These are phyloP conservation scores for Aspergillus pseudoterreus DNA, from an alignment of 2,329 filamentous ascomycete genomes.

Conservation along the genomic window DNA sequence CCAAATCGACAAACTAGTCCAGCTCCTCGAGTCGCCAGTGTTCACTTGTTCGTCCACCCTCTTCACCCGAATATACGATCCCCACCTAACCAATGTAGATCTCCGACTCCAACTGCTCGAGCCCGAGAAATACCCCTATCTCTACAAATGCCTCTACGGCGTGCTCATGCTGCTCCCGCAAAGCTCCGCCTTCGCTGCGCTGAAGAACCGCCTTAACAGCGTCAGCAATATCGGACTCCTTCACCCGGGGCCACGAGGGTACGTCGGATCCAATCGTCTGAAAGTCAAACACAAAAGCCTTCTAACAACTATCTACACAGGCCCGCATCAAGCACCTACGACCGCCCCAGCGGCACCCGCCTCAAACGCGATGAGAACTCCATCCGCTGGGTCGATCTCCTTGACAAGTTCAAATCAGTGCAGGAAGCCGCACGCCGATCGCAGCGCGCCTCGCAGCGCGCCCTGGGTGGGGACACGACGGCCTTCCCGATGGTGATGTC, in stretches of 20 bases:
- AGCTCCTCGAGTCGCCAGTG: slow-evolving; percentile 92
- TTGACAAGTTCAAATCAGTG: slow-evolving; percentile 90
- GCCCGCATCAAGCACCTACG: slow-evolving; percentile 51
- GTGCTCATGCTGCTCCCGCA: slow-evolving; percentile 97
- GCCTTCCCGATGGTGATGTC: slow-evolving; percentile 32
- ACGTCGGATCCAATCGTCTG: slow-evolving; percentile 41
- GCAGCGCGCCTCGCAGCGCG: slow-evolving; percentile 51
- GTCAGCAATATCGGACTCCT: slow-evolving; percentile 96
- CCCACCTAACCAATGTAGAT: slow-evolving; percentile 52
- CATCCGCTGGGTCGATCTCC: slow-evolving; percentile 86
- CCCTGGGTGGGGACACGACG: slow-evolving; percentile 52
- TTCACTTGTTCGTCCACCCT: slow-evolving; percentile 76
- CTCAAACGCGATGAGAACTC: slow-evolving; percentile 79
- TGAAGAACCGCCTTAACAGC: slow-evolving; percentile 95
- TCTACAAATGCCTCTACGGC: slow-evolving; percentile 97
- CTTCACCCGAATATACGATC: slow-evolving; percentile 4
- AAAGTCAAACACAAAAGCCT: slow-evolving; percentile 11
- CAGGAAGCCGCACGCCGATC: slow-evolving; percentile 79
- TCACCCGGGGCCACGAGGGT: slow-evolving; percentile 76
- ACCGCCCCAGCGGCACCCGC: slow-evolving; percentile 63
- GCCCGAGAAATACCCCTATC: slow-evolving; percentile 87
- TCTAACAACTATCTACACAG: slow-evolving; percentile 6
- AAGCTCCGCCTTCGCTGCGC: slow-evolving; percentile 90
- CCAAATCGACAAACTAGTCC: slow-evolving; percentile 96
- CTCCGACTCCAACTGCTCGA: slow-evolving; percentile 91